Evolutionary conservation across 441 rosid species (phyloP).

Genomic region (Melastoma candidum): DNA sequence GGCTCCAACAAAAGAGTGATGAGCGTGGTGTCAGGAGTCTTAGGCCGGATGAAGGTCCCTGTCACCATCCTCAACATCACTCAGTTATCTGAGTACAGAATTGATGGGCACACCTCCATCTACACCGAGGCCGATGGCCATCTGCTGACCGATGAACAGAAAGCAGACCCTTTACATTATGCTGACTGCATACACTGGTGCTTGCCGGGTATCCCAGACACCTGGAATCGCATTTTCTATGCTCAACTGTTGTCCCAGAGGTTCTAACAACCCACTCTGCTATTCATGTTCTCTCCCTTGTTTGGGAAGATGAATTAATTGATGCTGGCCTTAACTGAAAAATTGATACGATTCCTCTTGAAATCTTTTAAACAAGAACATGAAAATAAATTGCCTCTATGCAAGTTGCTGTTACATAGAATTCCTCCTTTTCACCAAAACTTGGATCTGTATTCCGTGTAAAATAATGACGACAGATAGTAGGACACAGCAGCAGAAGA

Average conservation of each 20-base stretch:
- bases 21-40: conserved; percentile 28
- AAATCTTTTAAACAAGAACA: no score
- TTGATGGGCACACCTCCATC: conserved; percentile 70
- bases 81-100: conserved; percentile 72
- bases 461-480: no score
- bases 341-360: no score
- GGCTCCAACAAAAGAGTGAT: conserved; percentile 60
- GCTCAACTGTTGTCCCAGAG: conserved; percentile 40
- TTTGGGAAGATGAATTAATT: no score
- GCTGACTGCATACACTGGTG: conserved; percentile 99
- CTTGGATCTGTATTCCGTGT: no score
- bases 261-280: no score
- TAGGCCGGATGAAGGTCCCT: conserved; percentile 46
- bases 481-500: no score
- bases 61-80: conserved; percentile 68
- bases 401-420: no score
- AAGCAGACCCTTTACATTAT: conserved; percentile 44
- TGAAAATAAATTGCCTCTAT: no score
- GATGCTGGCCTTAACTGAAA: no score
- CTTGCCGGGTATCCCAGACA: conserved; percentile 80
- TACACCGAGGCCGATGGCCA: conserved; percentile 76
- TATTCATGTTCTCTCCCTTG: no score
- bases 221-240: conserved; percentile 71
- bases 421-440: no score
- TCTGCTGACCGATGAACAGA: conserved; percentile 50